phyloP scores from a whole-genome alignment of 495 filamentous ascomycete genomes.

The Amorphotheca resinae region DNA sequence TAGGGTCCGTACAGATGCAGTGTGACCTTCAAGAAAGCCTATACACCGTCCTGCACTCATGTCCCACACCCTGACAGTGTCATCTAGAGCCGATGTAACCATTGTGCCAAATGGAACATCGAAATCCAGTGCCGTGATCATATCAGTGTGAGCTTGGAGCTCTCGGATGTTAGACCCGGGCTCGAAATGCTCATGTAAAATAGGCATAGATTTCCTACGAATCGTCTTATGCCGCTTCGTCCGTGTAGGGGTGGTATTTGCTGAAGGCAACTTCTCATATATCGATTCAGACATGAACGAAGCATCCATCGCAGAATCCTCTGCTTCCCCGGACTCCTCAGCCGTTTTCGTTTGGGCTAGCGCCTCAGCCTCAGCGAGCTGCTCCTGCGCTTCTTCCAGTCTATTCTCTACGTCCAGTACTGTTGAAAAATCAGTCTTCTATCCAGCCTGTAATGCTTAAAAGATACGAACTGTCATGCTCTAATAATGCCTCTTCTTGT shows the following conservation, averaged over 20 bases:
- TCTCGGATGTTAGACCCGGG: conserved; percentile 82
- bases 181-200: conserved; percentile 90
- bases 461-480: conserved; percentile 60
- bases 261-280: conserved; percentile 77
- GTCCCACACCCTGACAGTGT: conserved; percentile 97
- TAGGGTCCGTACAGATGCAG: conserved; percentile 82
- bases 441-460: neutral
- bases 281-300: conserved; percentile 97
- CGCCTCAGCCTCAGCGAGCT: conserved; percentile 55
- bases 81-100: conserved; percentile 90
- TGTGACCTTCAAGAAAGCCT: conserved; percentile 83
- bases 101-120: conserved; percentile 92
- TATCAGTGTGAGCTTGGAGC: conserved; percentile 77
- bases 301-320: conserved; percentile 48
- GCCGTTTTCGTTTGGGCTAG: conserved; percentile 32
- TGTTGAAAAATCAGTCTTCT: conserved; percentile 23
- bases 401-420: conserved; percentile 75
- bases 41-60: conserved; percentile 84
- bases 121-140: conserved; percentile 85
- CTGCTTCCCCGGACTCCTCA: conserved; percentile 34
- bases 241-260: conserved; percentile 35
- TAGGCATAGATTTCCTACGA: conserved; percentile 72
- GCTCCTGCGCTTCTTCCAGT: conserved; percentile 73
- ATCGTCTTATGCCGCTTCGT: conserved; percentile 54
- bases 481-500: conserved; percentile 79